A percentile compares a stretch with the other conserved stretches of the same genome.
These are phyloP conservation scores for Afroboletus lepidellus DNA, from an alignment of 1,284 basidiomycete genomes.

Conservation along the genomic window DNA sequence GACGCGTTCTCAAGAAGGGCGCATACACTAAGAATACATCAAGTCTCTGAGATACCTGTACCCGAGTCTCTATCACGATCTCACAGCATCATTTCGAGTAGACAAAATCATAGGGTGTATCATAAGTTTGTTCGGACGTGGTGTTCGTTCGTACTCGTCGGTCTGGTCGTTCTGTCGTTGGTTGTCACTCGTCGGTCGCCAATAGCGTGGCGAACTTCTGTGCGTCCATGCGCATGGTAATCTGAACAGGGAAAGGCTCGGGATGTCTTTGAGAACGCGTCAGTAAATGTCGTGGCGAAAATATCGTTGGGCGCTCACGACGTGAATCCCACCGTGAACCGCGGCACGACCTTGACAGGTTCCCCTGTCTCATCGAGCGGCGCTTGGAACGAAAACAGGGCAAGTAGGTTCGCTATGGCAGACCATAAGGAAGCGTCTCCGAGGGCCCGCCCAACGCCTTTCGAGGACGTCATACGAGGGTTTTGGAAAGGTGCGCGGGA, in stretches of 20 bases:
- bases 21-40: not conserved
- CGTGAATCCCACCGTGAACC: constrained; percentile 2
- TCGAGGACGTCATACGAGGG: not conserved
- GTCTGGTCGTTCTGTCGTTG: not conserved
- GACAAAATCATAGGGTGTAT: not conserved
- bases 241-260: not conserved
- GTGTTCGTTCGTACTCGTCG: not conserved
- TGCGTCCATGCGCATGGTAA: not conserved
- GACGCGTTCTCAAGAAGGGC: too few relatives aligned
- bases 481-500: too few relatives aligned
- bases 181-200: not conserved
- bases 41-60: not conserved
- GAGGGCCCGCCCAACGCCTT: constrained; percentile 7
- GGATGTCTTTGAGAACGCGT: not conserved
- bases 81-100: not conserved
- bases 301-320: constrained; percentile 3
- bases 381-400: constrained; percentile 8
- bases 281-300: not conserved
- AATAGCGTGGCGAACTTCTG: not conserved
- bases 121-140: not conserved
- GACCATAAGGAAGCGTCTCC: constrained; percentile 9
- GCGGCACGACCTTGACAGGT: constrained; percentile 2
- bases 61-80: not conserved
- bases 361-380: constrained; percentile 6
- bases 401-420: constrained; percentile 5